These are phyloP conservation scores for Isatis tinctoria DNA, from an alignment of 345 rosid genomes.

Conservation along the genomic window DNA sequence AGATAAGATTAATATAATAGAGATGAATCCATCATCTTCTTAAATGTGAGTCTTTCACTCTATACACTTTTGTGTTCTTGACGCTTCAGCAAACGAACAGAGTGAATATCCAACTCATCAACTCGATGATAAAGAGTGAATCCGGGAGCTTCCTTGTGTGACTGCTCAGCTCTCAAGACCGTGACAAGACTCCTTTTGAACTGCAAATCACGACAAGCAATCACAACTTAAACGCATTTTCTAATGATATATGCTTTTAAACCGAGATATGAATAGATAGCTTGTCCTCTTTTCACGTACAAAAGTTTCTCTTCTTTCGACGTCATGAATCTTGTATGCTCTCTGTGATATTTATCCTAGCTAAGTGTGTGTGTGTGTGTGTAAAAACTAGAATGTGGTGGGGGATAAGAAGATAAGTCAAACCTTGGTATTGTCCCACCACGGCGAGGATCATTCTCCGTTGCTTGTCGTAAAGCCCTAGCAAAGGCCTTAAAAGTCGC, in stretches of 20 bases:
- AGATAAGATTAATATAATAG: no score
- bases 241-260: background rate
- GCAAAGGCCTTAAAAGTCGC: slow-evolving; percentile 98
- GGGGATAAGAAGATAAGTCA: background rate
- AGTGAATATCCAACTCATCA: background rate
- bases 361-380: background rate
- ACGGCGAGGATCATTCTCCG: slow-evolving; percentile 72
- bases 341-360: background rate
- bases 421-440: slow-evolving; percentile 87
- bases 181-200: slow-evolving; percentile 81
- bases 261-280: background rate
- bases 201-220: slow-evolving; percentile 40
- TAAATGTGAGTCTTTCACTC: background rate
- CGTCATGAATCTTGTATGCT: background rate
- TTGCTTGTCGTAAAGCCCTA: slow-evolving; percentile 91
- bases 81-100: background rate
- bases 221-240: background rate
- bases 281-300: background rate
- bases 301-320: background rate
- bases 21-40: background rate
- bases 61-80: background rate
- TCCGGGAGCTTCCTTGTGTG: background rate
- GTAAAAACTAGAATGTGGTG: background rate
- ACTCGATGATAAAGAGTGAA: background rate
- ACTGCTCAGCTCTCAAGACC: slow-evolving; percentile 33